Conservation (phyloP, 2,329 filamentous ascomycete genomes). For the Fragosphaeria purpurea region DNA sequence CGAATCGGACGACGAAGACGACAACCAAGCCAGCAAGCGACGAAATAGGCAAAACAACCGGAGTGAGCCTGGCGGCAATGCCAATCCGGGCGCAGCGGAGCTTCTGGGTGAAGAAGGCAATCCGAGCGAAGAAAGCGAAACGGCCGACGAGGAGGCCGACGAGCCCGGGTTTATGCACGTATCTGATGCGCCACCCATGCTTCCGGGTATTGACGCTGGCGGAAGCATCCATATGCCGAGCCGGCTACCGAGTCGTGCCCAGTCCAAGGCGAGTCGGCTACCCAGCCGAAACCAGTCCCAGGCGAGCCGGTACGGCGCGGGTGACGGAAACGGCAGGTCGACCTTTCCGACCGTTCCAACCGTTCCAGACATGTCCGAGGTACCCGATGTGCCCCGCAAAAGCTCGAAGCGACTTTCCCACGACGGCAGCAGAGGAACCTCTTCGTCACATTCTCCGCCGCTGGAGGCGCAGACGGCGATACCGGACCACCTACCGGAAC, state of each 20-base stretch:
- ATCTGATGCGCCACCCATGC: conserved; percentile 40
- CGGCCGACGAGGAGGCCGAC: not conserved
- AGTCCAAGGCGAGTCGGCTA: not conserved
- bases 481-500: not conserved
- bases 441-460: not conserved
- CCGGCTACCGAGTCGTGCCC: conserved; percentile 28
- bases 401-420: conserved; percentile 50
- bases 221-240: conserved; percentile 54
- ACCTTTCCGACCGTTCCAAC: conserved; percentile 32
- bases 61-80: not conserved
- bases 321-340: conserved; percentile 18
- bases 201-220: conserved; percentile 51
- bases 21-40: conserved; percentile 25
- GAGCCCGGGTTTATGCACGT: conserved; percentile 17
- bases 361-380: conserved; percentile 4
- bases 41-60: conserved; percentile 15
- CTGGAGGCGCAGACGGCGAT: not conserved
- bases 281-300: conserved; percentile 37
- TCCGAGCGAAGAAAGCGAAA: conserved; percentile 32
- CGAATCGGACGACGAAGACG: conserved; percentile 50
- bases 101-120: conserved; percentile 38
- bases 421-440: not conserved
- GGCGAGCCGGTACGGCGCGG: conserved; percentile 31
- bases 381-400: conserved; percentile 50
- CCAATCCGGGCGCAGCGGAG: conserved; percentile 23